Conservation (phyloP, 2,329 filamentous ascomycete species). For the Colletotrichum liriopes region DNA sequence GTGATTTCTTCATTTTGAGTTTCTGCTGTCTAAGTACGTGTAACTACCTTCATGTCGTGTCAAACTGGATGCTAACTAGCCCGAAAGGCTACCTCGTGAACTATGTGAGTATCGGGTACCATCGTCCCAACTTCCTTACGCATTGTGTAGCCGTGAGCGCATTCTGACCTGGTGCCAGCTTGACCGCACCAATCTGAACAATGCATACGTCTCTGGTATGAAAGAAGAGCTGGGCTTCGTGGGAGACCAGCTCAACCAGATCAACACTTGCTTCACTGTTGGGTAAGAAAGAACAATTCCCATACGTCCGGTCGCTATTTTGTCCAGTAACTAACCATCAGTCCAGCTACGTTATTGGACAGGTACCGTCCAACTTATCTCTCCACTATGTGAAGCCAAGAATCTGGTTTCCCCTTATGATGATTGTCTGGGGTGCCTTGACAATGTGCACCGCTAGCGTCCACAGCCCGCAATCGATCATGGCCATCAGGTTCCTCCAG, state of each 20-base stretch:
- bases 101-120: constrained; percentile 57
- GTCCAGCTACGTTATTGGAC: constrained; percentile 64
- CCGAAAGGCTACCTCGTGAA: constrained; percentile 63
- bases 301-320: no score
- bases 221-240: constrained; percentile 53
- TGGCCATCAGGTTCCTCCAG: constrained; percentile 61
- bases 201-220: constrained; percentile 59
- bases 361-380: constrained; percentile 74
- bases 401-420: constrained; percentile 76
- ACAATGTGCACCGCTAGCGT: constrained; percentile 74
- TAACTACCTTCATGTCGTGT: background rate
- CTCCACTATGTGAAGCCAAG: constrained; percentile 75
- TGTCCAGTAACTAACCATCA: background rate
- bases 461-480: constrained; percentile 67
- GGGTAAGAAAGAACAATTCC: constrained; percentile 51
- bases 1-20: constrained; percentile 76
- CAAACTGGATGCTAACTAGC: background rate
- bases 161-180: constrained; percentile 4
- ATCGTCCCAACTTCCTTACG: no score
- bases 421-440: constrained; percentile 74
- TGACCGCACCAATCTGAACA: constrained; percentile 50
- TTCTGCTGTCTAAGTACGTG: constrained; percentile 71
- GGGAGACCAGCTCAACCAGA: constrained; percentile 62
- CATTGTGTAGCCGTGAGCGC: background rate
- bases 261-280: constrained; percentile 67